phyloP scores from a whole-genome alignment of 345 rosid species.

The Corymbia maculata region DNA sequence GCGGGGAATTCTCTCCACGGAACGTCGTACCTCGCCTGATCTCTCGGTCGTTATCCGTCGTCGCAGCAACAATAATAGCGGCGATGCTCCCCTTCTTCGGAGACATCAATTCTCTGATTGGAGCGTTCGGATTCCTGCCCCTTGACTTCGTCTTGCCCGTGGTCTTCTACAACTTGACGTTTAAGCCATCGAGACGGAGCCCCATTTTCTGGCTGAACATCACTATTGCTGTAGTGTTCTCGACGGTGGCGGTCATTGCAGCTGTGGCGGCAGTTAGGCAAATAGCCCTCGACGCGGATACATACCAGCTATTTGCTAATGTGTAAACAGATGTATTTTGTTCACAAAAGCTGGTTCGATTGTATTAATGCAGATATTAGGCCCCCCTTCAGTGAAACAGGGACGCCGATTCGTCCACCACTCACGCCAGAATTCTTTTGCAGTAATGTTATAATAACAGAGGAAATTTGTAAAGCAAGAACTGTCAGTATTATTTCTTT shows the following conservation, averaged over 20 bases:
- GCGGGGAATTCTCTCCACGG: conserved; percentile 46
- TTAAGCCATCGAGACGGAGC: conserved; percentile 61
- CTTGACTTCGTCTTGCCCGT: conserved; percentile 69
- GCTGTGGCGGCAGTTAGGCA: conserved; percentile 76
- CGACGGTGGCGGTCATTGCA: conserved; percentile 41
- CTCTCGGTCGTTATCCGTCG: conserved; percentile 48
- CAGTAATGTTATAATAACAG: not conserved
- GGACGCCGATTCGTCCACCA: not conserved
- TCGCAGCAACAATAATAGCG: conserved; percentile 43
- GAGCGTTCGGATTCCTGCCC: conserved; percentile 89
- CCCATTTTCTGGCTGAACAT: conserved; percentile 58
- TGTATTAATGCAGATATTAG: not conserved
- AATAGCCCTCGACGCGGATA: conserved; percentile 54
- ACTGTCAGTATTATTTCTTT: not conserved
- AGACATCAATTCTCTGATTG: conserved; percentile 51
- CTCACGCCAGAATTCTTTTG: not conserved
- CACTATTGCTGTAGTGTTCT: conserved; percentile 44
- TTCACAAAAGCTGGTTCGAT: not conserved
- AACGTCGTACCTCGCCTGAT: conserved; percentile 52
- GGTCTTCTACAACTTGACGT: conserved; percentile 67
- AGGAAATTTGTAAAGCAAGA: not conserved
- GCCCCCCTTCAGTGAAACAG: not conserved
- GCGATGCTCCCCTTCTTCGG: conserved; percentile 94
- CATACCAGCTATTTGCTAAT: conserved; percentile 52
- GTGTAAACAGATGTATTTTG: conserved; percentile 17